Percentiles rank a stretch among this genome's conserved stretches.
Conservation (phyloP, 495 filamentous ascomycete genomes). For the Aspergillus ellipticus region DNA sequence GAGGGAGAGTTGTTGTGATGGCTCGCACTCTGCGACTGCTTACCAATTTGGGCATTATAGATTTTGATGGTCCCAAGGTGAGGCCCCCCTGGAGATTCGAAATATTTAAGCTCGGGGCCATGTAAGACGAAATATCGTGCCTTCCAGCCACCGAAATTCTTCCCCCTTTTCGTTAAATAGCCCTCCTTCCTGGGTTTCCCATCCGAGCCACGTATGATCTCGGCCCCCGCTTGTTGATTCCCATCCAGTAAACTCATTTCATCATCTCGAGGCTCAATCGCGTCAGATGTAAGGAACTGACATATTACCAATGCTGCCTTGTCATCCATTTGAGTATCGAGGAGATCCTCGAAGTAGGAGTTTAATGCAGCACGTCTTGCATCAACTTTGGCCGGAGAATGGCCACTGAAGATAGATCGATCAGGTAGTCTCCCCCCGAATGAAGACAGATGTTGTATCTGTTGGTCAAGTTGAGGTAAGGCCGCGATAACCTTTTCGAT, state of each 20-base stretch:
- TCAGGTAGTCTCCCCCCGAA: slow-evolving; percentile 78
- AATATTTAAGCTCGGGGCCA: slow-evolving; percentile 85
- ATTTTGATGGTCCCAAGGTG: slow-evolving; percentile 93
- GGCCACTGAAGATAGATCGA: slow-evolving; percentile 79
- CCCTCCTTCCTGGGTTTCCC: slow-evolving; percentile 75
- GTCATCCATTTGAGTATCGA: slow-evolving; percentile 79
- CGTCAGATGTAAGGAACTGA: slow-evolving; percentile 81
- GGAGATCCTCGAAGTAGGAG: slow-evolving; percentile 74
- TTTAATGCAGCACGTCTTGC: slow-evolving; percentile 78
- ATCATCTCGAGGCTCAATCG: slow-evolving; percentile 71
- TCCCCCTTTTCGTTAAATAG: slow-evolving; percentile 92
- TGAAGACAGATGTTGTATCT: slow-evolving; percentile 63
- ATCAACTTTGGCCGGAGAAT: slow-evolving; percentile 92
- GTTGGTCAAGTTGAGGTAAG: slow-evolving; percentile 74
- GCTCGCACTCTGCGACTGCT: slow-evolving; percentile 61
- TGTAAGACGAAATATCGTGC: slow-evolving; percentile 90
- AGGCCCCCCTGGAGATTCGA: slow-evolving; percentile 80
- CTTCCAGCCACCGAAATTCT: slow-evolving; percentile 99
- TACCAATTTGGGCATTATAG: slow-evolving; percentile 87
- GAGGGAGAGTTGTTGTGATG: slow-evolving; percentile 57
- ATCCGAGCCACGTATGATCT: slow-evolving; percentile 50
- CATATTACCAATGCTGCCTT: slow-evolving; percentile 77
- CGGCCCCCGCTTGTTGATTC: slow-evolving; percentile 34
- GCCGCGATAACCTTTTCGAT: slow-evolving; percentile 87
- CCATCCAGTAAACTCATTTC: slow-evolving; percentile 51